Percentiles rank a stretch among this genome's conserved stretches.
Conservation (phyloP, 1,139 yeast genomes). For the Kodamaea derodonti region DNA sequence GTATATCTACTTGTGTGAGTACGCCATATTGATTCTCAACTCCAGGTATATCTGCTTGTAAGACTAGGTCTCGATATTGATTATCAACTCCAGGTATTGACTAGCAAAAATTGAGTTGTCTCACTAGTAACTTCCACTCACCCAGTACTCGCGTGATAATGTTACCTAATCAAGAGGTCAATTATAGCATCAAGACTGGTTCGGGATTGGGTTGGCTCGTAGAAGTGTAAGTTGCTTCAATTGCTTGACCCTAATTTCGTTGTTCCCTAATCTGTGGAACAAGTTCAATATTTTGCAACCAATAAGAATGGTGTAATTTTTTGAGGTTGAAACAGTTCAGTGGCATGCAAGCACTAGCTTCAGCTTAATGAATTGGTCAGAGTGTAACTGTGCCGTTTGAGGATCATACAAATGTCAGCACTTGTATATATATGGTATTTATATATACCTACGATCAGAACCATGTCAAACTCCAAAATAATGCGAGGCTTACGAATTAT, state of each 20-base stretch:
- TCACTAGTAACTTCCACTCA: constrained; percentile 25
- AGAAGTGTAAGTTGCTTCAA: constrained; percentile 43
- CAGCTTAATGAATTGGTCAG: too few relatives aligned
- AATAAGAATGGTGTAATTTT: too few relatives aligned
- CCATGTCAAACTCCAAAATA: not conserved
- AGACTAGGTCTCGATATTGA: too few relatives aligned
- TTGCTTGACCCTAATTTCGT: constrained; percentile 44
- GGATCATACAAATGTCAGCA: constrained; percentile 63
- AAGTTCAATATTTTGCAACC: constrained; percentile 47
- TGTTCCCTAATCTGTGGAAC: constrained; percentile 67
- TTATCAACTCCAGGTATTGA: too few relatives aligned
- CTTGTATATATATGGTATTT: constrained; percentile 33
- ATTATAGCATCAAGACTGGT: constrained; percentile 68
- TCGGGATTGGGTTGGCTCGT: constrained; percentile 67
- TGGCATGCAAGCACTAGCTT: too few relatives aligned
- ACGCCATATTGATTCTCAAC: too few relatives aligned
- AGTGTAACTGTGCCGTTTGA: too few relatives aligned
- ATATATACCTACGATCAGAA: not conserved
- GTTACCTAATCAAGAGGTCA: too few relatives aligned
- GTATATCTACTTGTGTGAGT: too few relatives aligned
- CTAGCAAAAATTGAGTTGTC: constrained; percentile 36
- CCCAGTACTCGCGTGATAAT: constrained; percentile 31
- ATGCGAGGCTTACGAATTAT: constrained; percentile 35
- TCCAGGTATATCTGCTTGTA: too few relatives aligned
- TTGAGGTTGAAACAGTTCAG: too few relatives aligned